Evolutionary conservation across 1,284 basidiomycete species (phyloP), one percentile per base, ranked within the genome.

Genomic region (Gomphus bonarii): DNA sequence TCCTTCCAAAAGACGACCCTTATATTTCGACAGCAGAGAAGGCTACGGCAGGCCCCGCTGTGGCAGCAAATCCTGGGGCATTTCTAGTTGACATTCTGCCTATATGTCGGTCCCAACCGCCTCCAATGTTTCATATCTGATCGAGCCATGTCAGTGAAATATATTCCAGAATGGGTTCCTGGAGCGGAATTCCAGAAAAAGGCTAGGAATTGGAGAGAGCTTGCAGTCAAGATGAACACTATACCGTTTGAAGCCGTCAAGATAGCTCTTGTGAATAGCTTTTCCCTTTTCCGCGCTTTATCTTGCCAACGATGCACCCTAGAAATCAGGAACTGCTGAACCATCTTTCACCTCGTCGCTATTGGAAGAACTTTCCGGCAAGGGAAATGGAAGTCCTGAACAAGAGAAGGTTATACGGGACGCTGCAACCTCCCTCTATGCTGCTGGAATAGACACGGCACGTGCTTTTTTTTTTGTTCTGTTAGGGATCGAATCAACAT

Each of bases 1-100:
- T 33, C 11, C 46, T 65, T 46, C 65, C 64, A 4, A 61, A 46
- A 10, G 54, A 60, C 0, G 71, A 72, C 55, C 64, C 63, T 0
- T 63, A 69, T 49, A 62, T 71, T 5, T 59, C 61, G 16, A 51
- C 69, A 18, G 64, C 61, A 1, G 59, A 67, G 18, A 57, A 61
- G 25, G 59, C 50, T 7, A 63, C 63, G 52, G 42, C 44, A 10
- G 48, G 64, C 7, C 38, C 67, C 42, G 59, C 64, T 5, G 6
- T 12, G 16, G 50, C 50, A 7, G 50, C 20, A 36, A 33, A 7
- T 49, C 31, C 30, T 30, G 50, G 50, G 16, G 33, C 30, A 20
- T 51, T 33, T 33, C 28, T 51, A 14, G 50, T 51, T 11, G 50
- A 51, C 50, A 51, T n/a, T n/a, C n/a, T 28, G 16, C 50, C 50